Base-by-base conservation (phyloP, 148 eudicot genomes). In the Rhododendron ferrugineum region DNA sequence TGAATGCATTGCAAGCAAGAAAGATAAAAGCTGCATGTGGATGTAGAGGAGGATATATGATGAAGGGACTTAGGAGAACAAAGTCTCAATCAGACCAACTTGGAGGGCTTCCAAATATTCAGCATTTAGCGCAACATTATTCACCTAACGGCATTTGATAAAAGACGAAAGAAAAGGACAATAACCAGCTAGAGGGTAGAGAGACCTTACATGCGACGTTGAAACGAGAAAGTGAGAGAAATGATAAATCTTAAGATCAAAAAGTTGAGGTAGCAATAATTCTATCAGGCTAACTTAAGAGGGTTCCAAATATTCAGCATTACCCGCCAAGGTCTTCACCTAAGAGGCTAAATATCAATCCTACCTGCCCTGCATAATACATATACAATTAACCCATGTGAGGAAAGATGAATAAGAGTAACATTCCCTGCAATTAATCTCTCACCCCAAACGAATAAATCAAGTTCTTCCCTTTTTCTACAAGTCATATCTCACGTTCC, bases 401-500 rank as follows among this genome's bases (percentile, higher is more conserved):
- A 70, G 66, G 50, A 52, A 36, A 42, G 36, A 84, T 8, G 20
- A 23, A 36, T 77, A 26, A 42, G 8, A 23, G 15, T 11, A 7
- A 54, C 8, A 10, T 58, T 84, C 40, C 56, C 42, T 77, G 52
- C 36, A 77, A 66, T 49, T 68, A 7, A 36, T 52, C 36, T 46
- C 64, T 34, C 47, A 79, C 32, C 82, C 75, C 80, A 81, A 74
- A 40, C 47, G 34, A 37, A 58, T 85, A 60, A 44, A 46, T 75
- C 60, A 46, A 54, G 20, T 54, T 37, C 72, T 23, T 22, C 56
- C 60, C 64, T 46, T 83, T 58, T 54, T 83, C 75, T 70, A 93
- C 83, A 93, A 83, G 84, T 91, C 88, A 82, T 91, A 93, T 86
- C 92, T 92, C 83, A 92, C 88, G 78, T 89, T 93, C 94, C 96